Percentiles rank a stretch among this genome's conserved stretches.
phyloP scores from a whole-genome alignment of 2,329 filamentous ascomycete genomes.

The Monilinia polystroma region DNA sequence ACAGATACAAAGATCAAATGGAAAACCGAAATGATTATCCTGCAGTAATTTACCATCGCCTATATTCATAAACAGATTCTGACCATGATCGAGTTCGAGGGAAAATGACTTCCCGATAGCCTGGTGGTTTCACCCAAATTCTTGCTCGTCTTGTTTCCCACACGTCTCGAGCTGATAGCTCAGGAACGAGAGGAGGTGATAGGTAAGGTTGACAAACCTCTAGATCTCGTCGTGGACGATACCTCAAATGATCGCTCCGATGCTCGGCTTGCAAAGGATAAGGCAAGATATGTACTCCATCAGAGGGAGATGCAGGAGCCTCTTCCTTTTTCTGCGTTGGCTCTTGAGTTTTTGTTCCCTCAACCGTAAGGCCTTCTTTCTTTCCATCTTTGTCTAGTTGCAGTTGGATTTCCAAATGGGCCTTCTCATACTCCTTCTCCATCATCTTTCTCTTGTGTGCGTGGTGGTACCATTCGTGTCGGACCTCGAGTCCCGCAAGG shows the following conservation, averaged over 20 bases:
- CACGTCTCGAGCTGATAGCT: conserved; percentile 1
- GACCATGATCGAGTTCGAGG: conserved; percentile 14
- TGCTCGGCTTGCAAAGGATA: background rate
- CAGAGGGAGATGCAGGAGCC: background rate
- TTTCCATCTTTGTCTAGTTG: conserved; percentile 13
- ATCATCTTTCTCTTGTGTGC: conserved; percentile 22
- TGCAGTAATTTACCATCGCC: background rate
- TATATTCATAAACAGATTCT: conserved; percentile 22
- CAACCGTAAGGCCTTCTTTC: background rate
- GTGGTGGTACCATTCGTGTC: conserved; percentile 22
- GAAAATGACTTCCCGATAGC: conserved; percentile 1
- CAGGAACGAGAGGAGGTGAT: background rate
- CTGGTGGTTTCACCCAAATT: conserved; percentile 16
- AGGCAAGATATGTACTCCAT: background rate
- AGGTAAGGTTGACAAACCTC: conserved; percentile 3
- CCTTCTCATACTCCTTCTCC: conserved; percentile 25
- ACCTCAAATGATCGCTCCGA: background rate
- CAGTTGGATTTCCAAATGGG: conserved; percentile 21
- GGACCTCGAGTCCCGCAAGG: conserved; percentile 18
- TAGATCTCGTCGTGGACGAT: background rate
- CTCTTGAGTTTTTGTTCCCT: conserved; percentile 4
- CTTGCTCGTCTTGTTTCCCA: conserved; percentile 7
- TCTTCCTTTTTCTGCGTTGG: background rate
- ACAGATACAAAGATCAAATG: background rate
- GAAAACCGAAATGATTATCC: background rate